Base-by-base conservation (phyloP, 208 protist species). In the Trypanosoma platydactyli region DNA sequence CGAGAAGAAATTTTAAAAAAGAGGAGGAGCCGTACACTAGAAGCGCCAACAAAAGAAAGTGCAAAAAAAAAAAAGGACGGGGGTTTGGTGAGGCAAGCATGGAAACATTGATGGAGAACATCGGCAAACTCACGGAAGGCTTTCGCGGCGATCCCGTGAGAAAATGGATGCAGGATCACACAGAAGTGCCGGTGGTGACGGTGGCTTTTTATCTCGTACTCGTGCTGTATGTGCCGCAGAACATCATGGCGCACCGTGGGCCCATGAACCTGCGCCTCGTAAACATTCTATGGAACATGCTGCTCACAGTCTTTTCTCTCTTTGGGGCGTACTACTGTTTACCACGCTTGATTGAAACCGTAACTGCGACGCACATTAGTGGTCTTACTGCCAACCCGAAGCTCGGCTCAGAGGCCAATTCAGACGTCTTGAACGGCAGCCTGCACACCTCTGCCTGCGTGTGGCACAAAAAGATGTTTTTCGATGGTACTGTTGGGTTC, bases 241-340 rank as follows among this genome's bases (percentile, higher is more conserved):
- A 80, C 62, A 68, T 88, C 44, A 97, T 95, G 91, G 76, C 79
- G 44, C 53, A 78, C 59, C 80, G 87, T n/a, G 38, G 35, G 27
- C 68, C 92, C 15, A 77, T 84, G 58, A 69, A 84, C 44, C 76
- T 94, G 22, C 62, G 73, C 1, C 27, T 40, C 2, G 46, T 80
- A 15, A 88, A 88, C 59, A 76, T 64, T 33, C 0, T 86, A 12
- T 96, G 93, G 91, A 97, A 97, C 52, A 56, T 92, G 30, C 50
- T 84, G 0, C 77, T 97, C 30, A 74, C 88, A 38, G 46, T 83
- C 41, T 96, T 94, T 73, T 95, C 89, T 15, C 61, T 86, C 15
- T 27, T 64, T 1, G 90, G 89, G 38, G 81, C 84, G 18, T 75
- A 81, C 27, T 79, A 86, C 76, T 83, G 71, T 38, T 41, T 89